These are phyloP conservation scores for Colletotrichum higginsianum DNA, from an alignment of 2,329 filamentous ascomycete species.

Conservation along the genomic window DNA sequence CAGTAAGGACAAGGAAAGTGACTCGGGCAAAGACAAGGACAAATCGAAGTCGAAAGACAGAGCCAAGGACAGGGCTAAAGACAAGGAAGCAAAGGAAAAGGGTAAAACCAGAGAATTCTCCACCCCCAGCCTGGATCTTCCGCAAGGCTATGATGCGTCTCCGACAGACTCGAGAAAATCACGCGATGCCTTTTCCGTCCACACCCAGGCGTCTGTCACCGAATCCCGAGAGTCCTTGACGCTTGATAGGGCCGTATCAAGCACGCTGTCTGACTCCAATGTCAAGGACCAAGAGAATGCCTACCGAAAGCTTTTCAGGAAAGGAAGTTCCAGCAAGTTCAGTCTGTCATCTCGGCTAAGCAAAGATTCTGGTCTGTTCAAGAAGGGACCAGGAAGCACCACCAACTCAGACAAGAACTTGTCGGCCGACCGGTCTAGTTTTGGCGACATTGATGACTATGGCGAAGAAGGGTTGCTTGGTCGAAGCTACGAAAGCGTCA, in stretches of 20 bases:
- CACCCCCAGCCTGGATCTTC: constrained; percentile 57
- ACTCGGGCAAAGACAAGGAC: constrained; percentile 50
- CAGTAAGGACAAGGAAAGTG: constrained; percentile 56
- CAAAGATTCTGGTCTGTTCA: constrained; percentile 70
- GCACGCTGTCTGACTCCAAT: constrained; percentile 69
- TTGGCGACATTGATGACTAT: constrained; percentile 69
- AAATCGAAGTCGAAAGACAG: constrained; percentile 55
- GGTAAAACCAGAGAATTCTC: constrained; percentile 56
- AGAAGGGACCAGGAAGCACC: constrained; percentile 72
- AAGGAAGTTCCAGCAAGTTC: constrained; percentile 77
- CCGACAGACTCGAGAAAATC: constrained; percentile 69
- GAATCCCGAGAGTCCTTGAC: constrained; percentile 73
- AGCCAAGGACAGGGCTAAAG: constrained; percentile 52
- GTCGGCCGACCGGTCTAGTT: constrained; percentile 70
- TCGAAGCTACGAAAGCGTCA: constrained; percentile 69
- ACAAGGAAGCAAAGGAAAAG: constrained; percentile 49
- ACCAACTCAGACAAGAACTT: constrained; percentile 71
- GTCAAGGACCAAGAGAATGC: constrained; percentile 70
- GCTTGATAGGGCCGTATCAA: constrained; percentile 70
- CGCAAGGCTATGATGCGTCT: constrained; percentile 61
- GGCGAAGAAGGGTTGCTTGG: constrained; percentile 64
- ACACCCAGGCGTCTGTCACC: constrained; percentile 68
- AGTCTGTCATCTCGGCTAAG: constrained; percentile 70
- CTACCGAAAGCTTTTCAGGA: constrained; percentile 73
- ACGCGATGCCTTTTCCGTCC: constrained; percentile 69